A percentile compares a stretch with the other conserved stretches of the same genome.
Evolutionary conservation across 2,329 filamentous ascomycete species (phyloP).

Genomic region (Curvularia lunata): DNA sequence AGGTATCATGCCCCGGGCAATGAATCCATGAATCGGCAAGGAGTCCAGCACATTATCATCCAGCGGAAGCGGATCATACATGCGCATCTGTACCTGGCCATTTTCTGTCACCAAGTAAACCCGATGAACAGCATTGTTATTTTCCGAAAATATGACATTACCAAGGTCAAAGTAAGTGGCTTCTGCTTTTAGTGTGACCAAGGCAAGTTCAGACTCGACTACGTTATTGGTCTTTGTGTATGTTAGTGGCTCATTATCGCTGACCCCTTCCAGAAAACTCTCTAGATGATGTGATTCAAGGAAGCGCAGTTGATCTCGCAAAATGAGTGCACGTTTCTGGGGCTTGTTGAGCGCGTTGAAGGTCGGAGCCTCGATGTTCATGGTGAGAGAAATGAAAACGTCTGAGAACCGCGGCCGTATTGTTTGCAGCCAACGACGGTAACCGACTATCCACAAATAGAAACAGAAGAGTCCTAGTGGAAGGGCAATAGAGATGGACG

Average conservation of each 20-base stretch:
- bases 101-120: constrained; percentile 28
- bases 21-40: constrained; percentile 32
- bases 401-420: not conserved
- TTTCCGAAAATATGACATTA: constrained; percentile 35
- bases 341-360: constrained; percentile 32
- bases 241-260: constrained; percentile 36
- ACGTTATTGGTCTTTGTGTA: constrained; percentile 33
- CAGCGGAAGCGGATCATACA: constrained; percentile 25
- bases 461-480: not conserved
- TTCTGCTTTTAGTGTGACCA: constrained; percentile 30
- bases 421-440: not conserved
- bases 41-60: constrained; percentile 26
- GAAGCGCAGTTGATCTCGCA: constrained; percentile 40
- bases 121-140: constrained; percentile 18
- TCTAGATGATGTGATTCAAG: constrained; percentile 33
- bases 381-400: not conserved
- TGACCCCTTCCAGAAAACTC: constrained; percentile 34
- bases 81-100: constrained; percentile 28
- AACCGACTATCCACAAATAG: not conserved
- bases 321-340: constrained; percentile 37
- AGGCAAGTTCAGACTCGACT: constrained; percentile 27
- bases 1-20: constrained; percentile 29
- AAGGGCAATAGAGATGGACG: not conserved
- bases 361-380: constrained; percentile 24
- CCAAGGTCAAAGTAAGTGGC: constrained; percentile 38